Evolutionary conservation across 2,329 filamentous ascomycete genomes (phyloP), one percentile per base, ranked within the genome.

Genomic region (Penicillium sp.): DNA sequence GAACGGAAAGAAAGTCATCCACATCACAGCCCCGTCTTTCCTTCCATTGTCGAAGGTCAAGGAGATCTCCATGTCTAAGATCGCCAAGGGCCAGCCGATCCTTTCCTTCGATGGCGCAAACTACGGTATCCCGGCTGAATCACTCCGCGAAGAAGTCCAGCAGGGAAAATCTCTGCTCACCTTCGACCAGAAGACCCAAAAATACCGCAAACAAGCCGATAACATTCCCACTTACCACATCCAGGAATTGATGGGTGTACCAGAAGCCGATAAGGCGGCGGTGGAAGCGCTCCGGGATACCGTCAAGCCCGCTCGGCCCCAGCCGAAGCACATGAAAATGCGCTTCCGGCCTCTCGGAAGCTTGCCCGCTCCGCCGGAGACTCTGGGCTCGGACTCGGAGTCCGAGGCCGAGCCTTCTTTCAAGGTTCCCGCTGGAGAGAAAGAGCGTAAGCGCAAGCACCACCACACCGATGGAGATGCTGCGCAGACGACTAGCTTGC

Each of bases 1-100:
- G 49, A 64, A 64, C 49, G 75, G 74, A 51, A 81, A 81, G 63
- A 75, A 80, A 65, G 63, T 82, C 48, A 78, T 78, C 70, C 77
- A 81, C 59, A 78, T 82, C 55, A 77, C 76, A 19, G 77, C 77
- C 1, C 79, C 79, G 2, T 68, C 74, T 4, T 75, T 68, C 47
- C 70, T 81, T 19, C 75, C 78, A 19, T 60, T 81, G 33, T 73
- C 73, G 8, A 73, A 75, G 48, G 69, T 82, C 52, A 75, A 79
- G 59, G 73, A 79, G 54, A 68, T 81, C 44, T 73, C 78, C 14
- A 66, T 79, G 44, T 68, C 74, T 44, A 74, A 73, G 47, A 72
- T 76, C 24, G 55, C 74, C 56, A 70, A 73, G 24, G 77, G 78
- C 46, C 66, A 76, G 53, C 71, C 77, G 2, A 68, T 80, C 29